Base-by-base conservation (phyloP, 129 eudicot genomes). In the Apium graveolens region DNA sequence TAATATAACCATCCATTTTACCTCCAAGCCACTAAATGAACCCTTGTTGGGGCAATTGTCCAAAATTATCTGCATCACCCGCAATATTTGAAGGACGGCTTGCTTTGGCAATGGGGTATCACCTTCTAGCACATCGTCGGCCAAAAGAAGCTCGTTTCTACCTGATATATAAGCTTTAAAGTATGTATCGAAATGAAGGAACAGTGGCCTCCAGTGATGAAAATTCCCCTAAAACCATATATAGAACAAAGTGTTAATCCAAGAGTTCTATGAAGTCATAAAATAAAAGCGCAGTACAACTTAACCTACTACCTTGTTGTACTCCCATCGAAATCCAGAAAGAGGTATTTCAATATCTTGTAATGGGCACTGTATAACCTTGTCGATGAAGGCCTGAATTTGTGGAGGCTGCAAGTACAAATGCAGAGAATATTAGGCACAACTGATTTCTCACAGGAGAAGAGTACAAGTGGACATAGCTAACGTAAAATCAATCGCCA, bases 181-280 rank as follows among this genome's bases (percentile, higher is more conserved):
- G 80, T 92, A 96, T 68, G 97, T 86, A 75, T 96, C 95, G 78
- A 96, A 96, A 81, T 96, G 99, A 78, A 90, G 88, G 87, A 96
- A 92, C 84, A 96, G 81, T 21, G 97, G 97, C 80, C 97, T 92
- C 99, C 99, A 96, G 49, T 96, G 97, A 87, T 96, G 95, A 86
- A 96, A 92, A 84, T 96, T 90, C 46, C 99, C 99, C 99, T 96
- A 88, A 81, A 86, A 87, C 31, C 49, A 72, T 76, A 74, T 51
- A 43, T 46, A 43, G 27, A 70, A 62, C 46, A 63, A 72, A 78
- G 86, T 71, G 29, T 55, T 65, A 70, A 41, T 68, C 26, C 75
- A 49, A n/a, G 14, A 70, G 76, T 21, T 21, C 17, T 39, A 73
- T 38, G 26, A 82, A 11, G 7, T 60, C 24, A 26, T 46, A 49